Percentiles rank a stretch among this genome's conserved stretches.
These are phyloP conservation scores for Talaromyces sp. DNA, from an alignment of 2,329 filamentous ascomycete genomes.

Conservation along the genomic window DNA sequence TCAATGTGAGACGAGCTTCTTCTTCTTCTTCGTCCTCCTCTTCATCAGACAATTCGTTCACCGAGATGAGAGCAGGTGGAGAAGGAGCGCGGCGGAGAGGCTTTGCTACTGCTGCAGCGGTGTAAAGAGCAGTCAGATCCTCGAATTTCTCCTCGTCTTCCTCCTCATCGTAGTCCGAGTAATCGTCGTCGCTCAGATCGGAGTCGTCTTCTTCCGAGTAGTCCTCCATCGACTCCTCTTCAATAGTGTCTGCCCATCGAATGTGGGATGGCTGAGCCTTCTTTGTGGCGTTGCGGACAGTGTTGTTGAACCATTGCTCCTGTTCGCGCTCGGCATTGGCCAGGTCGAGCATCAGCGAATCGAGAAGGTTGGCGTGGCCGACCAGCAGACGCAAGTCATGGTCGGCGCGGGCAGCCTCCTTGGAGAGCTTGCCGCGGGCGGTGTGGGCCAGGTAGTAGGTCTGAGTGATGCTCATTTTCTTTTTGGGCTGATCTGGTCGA, in stretches of 20 bases:
- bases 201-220: slow-evolving; percentile 61
- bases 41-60: slow-evolving; percentile 51
- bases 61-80: slow-evolving; percentile 31
- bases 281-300: slow-evolving; percentile 70
- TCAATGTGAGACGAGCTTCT: slow-evolving; percentile 63
- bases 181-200: slow-evolving; percentile 51
- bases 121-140: slow-evolving; percentile 17
- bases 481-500: slow-evolving; percentile 30
- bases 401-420: slow-evolving; percentile 82
- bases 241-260: slow-evolving; percentile 79
- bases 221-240: slow-evolving; percentile 70
- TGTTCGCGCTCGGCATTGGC: slow-evolving; percentile 93
- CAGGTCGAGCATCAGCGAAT: slow-evolving; percentile 86
- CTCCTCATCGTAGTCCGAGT: slow-evolving; percentile 47
- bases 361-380: slow-evolving; percentile 96
- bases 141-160: slow-evolving; percentile 20
- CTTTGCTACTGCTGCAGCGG: slow-evolving; percentile 16
- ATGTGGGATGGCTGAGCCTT: slow-evolving; percentile 64
- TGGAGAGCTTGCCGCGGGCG: slow-evolving; percentile 91
- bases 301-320: slow-evolving; percentile 97
- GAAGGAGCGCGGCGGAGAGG: slow-evolving; percentile 31
- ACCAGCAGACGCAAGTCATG: slow-evolving; percentile 94
- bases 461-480: slow-evolving; percentile 96
- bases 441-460: slow-evolving; percentile 98
- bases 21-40: slow-evolving; percentile 62